These are phyloP conservation scores for Sophora flavescens DNA, from an alignment of 306 rosid species.

Conservation along the genomic window DNA sequence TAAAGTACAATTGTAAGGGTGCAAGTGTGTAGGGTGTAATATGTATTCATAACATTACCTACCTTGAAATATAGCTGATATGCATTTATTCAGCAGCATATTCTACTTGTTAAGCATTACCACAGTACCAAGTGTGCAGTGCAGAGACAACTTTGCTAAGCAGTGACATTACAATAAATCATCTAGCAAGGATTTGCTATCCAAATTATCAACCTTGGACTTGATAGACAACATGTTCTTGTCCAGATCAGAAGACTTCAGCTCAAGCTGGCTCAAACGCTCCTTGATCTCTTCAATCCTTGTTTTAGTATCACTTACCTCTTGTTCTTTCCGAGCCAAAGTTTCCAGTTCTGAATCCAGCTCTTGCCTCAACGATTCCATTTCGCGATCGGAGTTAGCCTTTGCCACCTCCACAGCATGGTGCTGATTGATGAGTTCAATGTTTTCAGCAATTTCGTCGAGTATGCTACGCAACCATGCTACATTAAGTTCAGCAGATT, in stretches of 20 bases:
- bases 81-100: slow-evolving; percentile 43
- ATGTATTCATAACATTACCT: slow-evolving; percentile 34
- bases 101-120: slow-evolving; percentile 37
- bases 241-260: slow-evolving; percentile 61
- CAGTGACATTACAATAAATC: slow-evolving; percentile 54
- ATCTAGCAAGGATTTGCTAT: slow-evolving; percentile 60
- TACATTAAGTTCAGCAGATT: slow-evolving; percentile 72
- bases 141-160: neutral
- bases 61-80: slow-evolving; percentile 33
- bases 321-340: slow-evolving; percentile 71
- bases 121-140: slow-evolving; percentile 14
- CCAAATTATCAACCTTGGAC: slow-evolving; percentile 68
- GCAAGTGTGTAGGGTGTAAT: slow-evolving; percentile 32
- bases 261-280: slow-evolving; percentile 71
- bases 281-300: slow-evolving; percentile 55
- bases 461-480: slow-evolving; percentile 73
- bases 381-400: slow-evolving; percentile 60
- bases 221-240: slow-evolving; percentile 58
- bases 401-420: slow-evolving; percentile 56
- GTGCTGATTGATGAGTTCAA: slow-evolving; percentile 65
- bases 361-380: slow-evolving; percentile 62
- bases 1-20: slow-evolving; percentile 19
- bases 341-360: slow-evolving; percentile 62
- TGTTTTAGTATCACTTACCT: slow-evolving; percentile 55
- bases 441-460: slow-evolving; percentile 58